Percentiles rank a stretch among this genome's conserved stretches.
Conservation (phyloP, 495 filamentous ascomycete species). For the Cladorrhinum samala region DNA sequence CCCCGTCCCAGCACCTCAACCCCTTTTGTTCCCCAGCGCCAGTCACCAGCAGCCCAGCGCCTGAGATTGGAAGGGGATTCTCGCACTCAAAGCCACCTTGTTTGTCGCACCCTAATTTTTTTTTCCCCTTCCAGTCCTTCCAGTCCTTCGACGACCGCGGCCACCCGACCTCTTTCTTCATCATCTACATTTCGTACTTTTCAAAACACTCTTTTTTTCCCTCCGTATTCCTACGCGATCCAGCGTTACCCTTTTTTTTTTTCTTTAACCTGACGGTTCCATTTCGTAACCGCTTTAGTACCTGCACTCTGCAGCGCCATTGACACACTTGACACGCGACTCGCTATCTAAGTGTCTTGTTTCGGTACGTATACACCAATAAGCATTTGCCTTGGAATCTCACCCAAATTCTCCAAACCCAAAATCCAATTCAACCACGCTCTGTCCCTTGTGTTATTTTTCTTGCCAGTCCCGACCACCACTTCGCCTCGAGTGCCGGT, state of each 20-base stretch:
- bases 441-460: background rate
- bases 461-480: background rate
- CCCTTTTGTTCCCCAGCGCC: conserved; percentile 30
- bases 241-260: conserved; percentile 24
- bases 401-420: background rate
- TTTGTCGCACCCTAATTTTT: conserved; percentile 30
- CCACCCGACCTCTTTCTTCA: conserved; percentile 20
- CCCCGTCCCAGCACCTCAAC: conserved; percentile 15
- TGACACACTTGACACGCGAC: conserved; percentile 17
- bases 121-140: conserved; percentile 11
- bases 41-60: conserved; percentile 12
- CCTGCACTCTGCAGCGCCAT: conserved; percentile 17
- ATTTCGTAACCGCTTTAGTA: conserved; percentile 11
- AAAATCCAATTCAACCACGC: background rate
- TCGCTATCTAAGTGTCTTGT: conserved; percentile 16
- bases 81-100: conserved; percentile 23
- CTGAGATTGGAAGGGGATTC: conserved; percentile 14
- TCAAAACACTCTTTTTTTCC: conserved; percentile 27
- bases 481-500: background rate
- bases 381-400: background rate
- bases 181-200: conserved; percentile 28
- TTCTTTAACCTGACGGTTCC: background rate
- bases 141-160: conserved; percentile 22
- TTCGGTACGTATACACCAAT: conserved; percentile 19
- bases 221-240: conserved; percentile 28